Percentiles rank a stretch among this genome's conserved stretches.
phyloP scores from a whole-genome alignment of 257 asterid species.

The Primulina tabacum region DNA sequence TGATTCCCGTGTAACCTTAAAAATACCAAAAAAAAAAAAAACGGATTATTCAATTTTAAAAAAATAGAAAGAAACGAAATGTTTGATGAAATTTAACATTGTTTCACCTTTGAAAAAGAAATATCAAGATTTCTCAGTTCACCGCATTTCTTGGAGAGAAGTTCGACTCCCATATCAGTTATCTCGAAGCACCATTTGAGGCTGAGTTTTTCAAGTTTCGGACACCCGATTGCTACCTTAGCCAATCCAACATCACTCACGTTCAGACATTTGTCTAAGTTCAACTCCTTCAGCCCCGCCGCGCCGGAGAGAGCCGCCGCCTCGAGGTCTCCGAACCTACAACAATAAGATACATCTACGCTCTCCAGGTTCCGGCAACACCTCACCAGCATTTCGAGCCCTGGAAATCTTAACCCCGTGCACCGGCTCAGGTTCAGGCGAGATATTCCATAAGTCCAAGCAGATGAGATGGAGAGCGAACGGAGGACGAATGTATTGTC shows the following conservation, averaged over 20 bases:
- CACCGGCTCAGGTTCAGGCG: slow-evolving; percentile 52
- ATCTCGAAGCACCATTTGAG: slow-evolving; percentile 66
- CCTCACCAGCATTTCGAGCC: slow-evolving; percentile 39
- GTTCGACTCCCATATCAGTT: slow-evolving; percentile 56
- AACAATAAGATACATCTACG: slow-evolving; percentile 53
- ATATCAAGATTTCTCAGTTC: slow-evolving; percentile 49
- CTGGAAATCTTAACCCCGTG: slow-evolving; percentile 40
- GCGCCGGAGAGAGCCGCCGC: slow-evolving; percentile 53
- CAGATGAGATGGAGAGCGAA: slow-evolving; percentile 24
- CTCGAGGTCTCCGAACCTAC: slow-evolving; percentile 61
- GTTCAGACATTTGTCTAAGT: slow-evolving; percentile 50
- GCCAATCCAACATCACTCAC: slow-evolving; percentile 69
- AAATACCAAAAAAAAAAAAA: slow-evolving; percentile 16
- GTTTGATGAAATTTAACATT: too few relatives aligned
- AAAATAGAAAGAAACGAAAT: too few relatives aligned
- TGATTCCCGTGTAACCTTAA: slow-evolving; percentile 58
- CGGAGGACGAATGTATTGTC: slow-evolving; percentile 38
- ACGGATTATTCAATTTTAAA: not conserved
- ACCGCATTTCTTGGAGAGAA: slow-evolving; percentile 51
- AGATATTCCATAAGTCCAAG: slow-evolving; percentile 34
- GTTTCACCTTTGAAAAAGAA: slow-evolving; percentile 54
- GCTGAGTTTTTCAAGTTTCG: slow-evolving; percentile 44
- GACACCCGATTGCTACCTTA: slow-evolving; percentile 53
- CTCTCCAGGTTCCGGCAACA: slow-evolving; percentile 38
- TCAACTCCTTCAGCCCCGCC: slow-evolving; percentile 43